Percentiles rank a stretch among this genome's conserved stretches.
phyloP scores from a whole-genome alignment of 306 rosid genomes.

The Casuarina equisetifolia region DNA sequence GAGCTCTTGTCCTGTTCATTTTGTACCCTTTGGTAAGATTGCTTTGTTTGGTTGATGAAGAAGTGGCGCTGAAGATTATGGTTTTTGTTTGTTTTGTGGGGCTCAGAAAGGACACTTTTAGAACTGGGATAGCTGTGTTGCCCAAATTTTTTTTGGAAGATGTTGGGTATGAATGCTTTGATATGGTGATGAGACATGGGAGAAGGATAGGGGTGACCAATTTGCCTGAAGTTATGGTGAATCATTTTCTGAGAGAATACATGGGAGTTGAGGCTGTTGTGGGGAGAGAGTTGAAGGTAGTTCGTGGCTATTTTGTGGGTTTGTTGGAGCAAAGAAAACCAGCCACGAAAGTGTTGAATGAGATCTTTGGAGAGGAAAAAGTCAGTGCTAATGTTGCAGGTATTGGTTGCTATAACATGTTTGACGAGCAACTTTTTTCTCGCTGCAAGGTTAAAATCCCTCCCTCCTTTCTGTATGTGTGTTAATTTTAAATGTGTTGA shows the following conservation, averaged over 20 bases:
- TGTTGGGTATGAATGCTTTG: constrained; percentile 3
- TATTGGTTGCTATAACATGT: background rate
- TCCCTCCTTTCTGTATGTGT: background rate
- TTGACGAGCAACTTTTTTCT: constrained; percentile 1
- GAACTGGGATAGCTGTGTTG: background rate
- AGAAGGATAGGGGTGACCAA: background rate
- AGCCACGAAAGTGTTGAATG: background rate
- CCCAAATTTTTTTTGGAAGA: constrained; percentile 4
- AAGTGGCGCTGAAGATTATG: background rate
- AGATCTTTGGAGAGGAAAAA: background rate
- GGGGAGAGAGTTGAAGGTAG: constrained; percentile 11
- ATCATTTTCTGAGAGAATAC: constrained; percentile 3
- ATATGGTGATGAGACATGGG: constrained; percentile 2
- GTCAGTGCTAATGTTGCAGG: background rate
- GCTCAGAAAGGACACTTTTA: background rate
- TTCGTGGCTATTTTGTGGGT: constrained; percentile 1
- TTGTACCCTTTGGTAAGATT: background rate
- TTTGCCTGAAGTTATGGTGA: background rate
- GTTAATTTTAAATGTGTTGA: background rate
- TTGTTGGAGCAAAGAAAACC: constrained; percentile 1
- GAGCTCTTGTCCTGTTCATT: background rate
- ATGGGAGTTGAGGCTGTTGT: background rate
- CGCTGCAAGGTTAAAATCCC: background rate
- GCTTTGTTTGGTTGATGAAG: background rate
- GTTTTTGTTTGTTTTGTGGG: constrained; percentile 9